phyloP scores from a whole-genome alignment of 768 basidiomycete genomes.

The Leccinum disarticulatum region DNA sequence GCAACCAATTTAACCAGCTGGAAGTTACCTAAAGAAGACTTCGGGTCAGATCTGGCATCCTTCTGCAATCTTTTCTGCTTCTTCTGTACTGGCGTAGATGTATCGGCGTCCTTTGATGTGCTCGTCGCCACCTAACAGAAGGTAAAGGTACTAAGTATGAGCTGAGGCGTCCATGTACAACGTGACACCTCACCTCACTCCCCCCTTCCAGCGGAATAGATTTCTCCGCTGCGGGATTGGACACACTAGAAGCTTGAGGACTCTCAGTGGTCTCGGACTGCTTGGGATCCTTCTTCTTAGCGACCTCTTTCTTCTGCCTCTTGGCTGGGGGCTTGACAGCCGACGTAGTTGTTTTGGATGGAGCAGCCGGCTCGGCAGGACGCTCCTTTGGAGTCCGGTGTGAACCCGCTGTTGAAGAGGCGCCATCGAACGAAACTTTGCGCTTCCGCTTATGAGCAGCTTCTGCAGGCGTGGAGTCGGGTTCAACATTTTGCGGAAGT shows the following conservation, averaged over 20 bases:
- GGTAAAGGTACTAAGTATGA: slow-evolving; percentile 4
- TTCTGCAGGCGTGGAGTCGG: not conserved
- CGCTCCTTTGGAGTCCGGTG: not conserved
- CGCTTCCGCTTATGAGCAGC: slow-evolving; percentile 26
- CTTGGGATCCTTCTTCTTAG: slow-evolving; percentile 1
- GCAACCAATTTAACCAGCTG: not conserved
- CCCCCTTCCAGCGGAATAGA: not conserved
- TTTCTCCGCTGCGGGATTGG: slow-evolving; percentile 10
- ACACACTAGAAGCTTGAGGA: slow-evolving; percentile 4
- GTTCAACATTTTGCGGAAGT: not conserved
- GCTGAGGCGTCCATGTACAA: not conserved
- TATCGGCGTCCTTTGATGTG: not conserved
- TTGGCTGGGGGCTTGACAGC: slow-evolving; percentile 17
- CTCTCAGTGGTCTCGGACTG: slow-evolving; percentile 1
- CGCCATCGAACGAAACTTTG: slow-evolving; percentile 17
- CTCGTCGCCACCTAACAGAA: slow-evolving; percentile 9
- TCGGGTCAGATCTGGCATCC: not conserved
- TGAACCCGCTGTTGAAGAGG: not conserved
- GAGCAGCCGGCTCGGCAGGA: not conserved
- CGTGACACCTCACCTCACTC: slow-evolving; percentile 14
- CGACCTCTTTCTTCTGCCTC: slow-evolving; percentile 10
- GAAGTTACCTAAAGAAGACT: slow-evolving; percentile 16
- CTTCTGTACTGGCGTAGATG: slow-evolving; percentile 2
- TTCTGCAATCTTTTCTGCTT: slow-evolving; percentile 12
- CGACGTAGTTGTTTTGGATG: not conserved